These are phyloP conservation scores for Mycena citricolor DNA, from an alignment of 1,284 basidiomycete species.

Conservation along the genomic window DNA sequence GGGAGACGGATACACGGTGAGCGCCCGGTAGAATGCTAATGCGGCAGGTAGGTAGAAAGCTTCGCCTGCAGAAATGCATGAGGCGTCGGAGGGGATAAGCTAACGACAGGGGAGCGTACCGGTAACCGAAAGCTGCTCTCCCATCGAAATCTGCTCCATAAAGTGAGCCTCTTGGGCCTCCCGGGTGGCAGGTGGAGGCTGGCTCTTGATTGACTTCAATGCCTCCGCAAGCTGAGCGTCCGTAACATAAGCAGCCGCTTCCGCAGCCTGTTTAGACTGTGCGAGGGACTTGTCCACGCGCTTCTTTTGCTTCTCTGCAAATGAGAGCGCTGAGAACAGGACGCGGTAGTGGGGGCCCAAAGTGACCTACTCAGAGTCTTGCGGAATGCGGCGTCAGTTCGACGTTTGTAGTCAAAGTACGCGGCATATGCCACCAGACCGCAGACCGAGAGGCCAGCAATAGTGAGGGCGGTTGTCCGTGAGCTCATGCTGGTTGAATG, in stretches of 20 bases:
- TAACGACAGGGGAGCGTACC: conserved; percentile 34
- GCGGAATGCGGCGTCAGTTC: conserved; percentile 87
- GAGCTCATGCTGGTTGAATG: conserved; percentile 36
- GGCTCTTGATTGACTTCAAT: conserved; percentile 60
- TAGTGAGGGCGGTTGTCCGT: conserved; percentile 50
- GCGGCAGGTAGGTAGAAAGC: conserved; percentile 79
- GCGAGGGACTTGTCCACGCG: conserved; percentile 78
- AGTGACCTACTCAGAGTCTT: conserved; percentile 70
- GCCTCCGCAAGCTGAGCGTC: conserved; percentile 59
- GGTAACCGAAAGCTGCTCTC: conserved; percentile 87
- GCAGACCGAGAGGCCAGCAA: conserved; percentile 67
- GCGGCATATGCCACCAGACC: conserved; percentile 77
- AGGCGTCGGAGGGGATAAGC: background rate
- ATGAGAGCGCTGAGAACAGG: conserved; percentile 18
- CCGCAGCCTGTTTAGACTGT: conserved; percentile 52
- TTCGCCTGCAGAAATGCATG: conserved; percentile 54
- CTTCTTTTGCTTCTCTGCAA: conserved; percentile 86
- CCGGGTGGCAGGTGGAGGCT: conserved; percentile 64
- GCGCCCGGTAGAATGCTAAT: conserved; percentile 88
- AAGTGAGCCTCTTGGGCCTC: conserved; percentile 88
- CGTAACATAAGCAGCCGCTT: conserved; percentile 32
- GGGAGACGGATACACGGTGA: conserved; percentile 92
- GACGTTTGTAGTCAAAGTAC: conserved; percentile 95
- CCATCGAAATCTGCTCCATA: conserved; percentile 85
- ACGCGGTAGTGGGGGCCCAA: conserved; percentile 13